A percentile compares a stretch with the other conserved stretches of the same genome.
phyloP scores from a whole-genome alignment of 192 early-diverging fungal species.

The Rhizophagus clarus region DNA sequence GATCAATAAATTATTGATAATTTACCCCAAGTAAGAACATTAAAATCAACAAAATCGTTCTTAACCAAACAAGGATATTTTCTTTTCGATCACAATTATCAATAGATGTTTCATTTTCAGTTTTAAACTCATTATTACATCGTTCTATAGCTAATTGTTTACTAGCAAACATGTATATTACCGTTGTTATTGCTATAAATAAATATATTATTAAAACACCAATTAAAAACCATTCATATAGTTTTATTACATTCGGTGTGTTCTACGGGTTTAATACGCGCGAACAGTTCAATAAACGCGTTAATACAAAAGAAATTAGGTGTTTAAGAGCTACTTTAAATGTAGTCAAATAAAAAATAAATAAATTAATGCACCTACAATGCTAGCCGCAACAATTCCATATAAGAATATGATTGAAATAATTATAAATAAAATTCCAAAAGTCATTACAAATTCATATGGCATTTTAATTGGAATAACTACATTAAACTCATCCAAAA shows the following conservation, averaged over 20 bases:
- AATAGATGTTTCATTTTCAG: too few relatives aligned
- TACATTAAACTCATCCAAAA: neutral
- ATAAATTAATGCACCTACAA: neutral
- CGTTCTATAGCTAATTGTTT: neutral
- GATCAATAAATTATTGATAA: neutral
- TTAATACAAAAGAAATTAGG: neutral
- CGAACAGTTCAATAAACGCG: too few relatives aligned
- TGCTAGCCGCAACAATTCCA: neutral
- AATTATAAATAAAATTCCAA: neutral
- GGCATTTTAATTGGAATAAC: neutral
- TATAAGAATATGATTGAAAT: neutral
- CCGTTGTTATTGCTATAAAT: neutral
- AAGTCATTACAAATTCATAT: neutral
- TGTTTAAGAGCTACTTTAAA: neutral
- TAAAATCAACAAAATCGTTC: neutral
- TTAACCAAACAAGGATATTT: neutral
- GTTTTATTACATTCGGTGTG: neutral
- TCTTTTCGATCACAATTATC: neutral
- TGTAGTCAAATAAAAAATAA: neutral
- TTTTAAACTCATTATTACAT: neutral
- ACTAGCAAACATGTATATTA: neutral
- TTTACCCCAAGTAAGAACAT: neutral
- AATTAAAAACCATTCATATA: neutral
- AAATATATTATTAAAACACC: neutral
- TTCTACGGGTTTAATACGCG: too few relatives aligned